Conservation (phyloP, 1,139 yeast species). For the Hemisphaericaspora lyxosophila region DNA sequence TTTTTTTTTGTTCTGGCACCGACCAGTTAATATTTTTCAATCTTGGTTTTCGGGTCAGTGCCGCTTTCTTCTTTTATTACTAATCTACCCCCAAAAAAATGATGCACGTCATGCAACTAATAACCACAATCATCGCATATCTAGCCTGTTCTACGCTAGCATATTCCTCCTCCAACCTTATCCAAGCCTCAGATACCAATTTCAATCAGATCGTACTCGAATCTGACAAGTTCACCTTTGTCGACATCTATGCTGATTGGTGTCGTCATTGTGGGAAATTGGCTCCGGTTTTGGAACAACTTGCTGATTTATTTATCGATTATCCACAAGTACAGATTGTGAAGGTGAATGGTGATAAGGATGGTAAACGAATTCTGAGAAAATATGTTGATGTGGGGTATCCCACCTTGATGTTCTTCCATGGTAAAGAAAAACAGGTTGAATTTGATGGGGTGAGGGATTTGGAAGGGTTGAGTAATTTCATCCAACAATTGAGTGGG, state of each 20-base stretch:
- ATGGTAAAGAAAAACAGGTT: slow-evolving; percentile 49
- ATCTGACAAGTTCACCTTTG: slow-evolving; percentile 62
- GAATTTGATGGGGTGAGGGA: slow-evolving; percentile 52
- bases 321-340: slow-evolving; percentile 51
- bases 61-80: too few species aligned
- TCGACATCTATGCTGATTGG: slow-evolving; percentile 80
- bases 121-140: background rate
- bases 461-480: slow-evolving; percentile 44
- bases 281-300: slow-evolving; percentile 62
- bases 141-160: slow-evolving; percentile 1
- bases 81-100: slow-evolving; percentile 28
- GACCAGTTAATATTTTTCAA: too few species aligned
- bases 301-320: slow-evolving; percentile 51
- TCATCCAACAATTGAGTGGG: slow-evolving; percentile 39
- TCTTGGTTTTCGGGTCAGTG: too few species aligned
- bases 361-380: slow-evolving; percentile 53
- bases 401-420: slow-evolving; percentile 63
- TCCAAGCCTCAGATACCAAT: slow-evolving; percentile 41
- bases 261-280: slow-evolving; percentile 74
- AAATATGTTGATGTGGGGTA: slow-evolving; percentile 60
- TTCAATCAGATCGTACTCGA: slow-evolving; percentile 55
- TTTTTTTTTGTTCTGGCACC: too few species aligned
- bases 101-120: slow-evolving; percentile 1
- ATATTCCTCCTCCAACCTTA: slow-evolving; percentile 17
- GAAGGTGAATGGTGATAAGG: slow-evolving; percentile 67